Percentiles rank a stretch among this genome's conserved stretches.
phyloP scores from a whole-genome alignment of 2,329 filamentous ascomycete species.

The Nothopassalora personata region DNA sequence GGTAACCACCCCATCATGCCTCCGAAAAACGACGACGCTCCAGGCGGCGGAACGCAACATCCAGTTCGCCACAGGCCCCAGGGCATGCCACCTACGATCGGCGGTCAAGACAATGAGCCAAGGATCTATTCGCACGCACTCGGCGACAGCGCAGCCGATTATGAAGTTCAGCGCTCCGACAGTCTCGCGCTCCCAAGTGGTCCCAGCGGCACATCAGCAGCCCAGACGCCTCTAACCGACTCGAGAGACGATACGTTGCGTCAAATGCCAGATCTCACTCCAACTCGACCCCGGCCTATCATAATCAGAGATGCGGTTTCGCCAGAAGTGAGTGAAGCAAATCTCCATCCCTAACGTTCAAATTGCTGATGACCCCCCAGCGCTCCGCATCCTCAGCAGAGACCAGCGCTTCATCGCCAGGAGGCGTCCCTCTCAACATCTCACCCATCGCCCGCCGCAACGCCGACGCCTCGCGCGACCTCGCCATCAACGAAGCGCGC shows the following conservation, averaged over 20 bases:
- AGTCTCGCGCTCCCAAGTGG: not conserved
- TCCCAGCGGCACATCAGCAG: not conserved
- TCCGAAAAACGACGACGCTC: not conserved
- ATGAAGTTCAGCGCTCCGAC: not conserved
- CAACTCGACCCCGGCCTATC: not conserved
- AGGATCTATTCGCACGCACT: not conserved
- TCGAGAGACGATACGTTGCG: not conserved
- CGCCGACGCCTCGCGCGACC: not conserved
- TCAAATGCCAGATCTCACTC: not conserved
- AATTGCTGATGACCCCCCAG: no score
- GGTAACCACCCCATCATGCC: not conserved
- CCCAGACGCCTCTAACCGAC: not conserved
- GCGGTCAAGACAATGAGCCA: not conserved
- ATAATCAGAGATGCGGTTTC: not conserved
- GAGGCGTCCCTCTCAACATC: no score
- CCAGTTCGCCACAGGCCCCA: not conserved
- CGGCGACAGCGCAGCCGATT: not conserved
- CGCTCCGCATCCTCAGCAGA: no score
- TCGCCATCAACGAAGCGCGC: not conserved
- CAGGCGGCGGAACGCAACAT: not conserved
- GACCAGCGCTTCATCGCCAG: no score
- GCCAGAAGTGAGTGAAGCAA: no score
- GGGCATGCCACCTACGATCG: not conserved
- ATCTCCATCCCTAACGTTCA: no score
- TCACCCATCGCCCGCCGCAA: not conserved